phyloP scores from a whole-genome alignment of 1,284 basidiomycete genomes.

The Pseudozyma sp. region DNA sequence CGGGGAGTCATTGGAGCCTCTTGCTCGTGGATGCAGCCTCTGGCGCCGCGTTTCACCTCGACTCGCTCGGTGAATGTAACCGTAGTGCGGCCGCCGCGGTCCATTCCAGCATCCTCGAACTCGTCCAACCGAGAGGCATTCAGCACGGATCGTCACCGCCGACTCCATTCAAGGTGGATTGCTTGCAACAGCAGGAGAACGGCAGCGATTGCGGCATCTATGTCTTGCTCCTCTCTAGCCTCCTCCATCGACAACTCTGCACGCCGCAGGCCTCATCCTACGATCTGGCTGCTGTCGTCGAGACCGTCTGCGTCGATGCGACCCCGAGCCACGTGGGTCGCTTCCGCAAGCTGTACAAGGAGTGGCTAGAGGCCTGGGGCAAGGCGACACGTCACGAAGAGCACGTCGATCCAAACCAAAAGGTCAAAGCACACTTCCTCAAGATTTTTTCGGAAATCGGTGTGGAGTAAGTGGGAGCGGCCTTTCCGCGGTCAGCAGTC shows the following conservation, averaged over 20 bases:
- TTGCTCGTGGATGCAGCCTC: slow-evolving; percentile 25
- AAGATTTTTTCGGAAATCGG: slow-evolving; percentile 44
- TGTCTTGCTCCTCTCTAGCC: slow-evolving; percentile 40
- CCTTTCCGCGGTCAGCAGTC: neutral
- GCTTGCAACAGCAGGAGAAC: slow-evolving; percentile 32
- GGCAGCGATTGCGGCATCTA: slow-evolving; percentile 50
- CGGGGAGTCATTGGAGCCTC: slow-evolving; percentile 40
- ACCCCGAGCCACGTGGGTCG: slow-evolving; percentile 19
- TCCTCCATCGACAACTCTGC: slow-evolving; percentile 29
- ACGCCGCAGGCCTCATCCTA: slow-evolving; percentile 4
- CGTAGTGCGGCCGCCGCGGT: slow-evolving; percentile 32
- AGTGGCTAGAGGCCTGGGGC: slow-evolving; percentile 38
- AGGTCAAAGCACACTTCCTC: slow-evolving; percentile 28
- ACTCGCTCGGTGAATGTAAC: slow-evolving; percentile 44
- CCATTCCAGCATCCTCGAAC: slow-evolving; percentile 14
- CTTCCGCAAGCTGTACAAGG: slow-evolving; percentile 33
- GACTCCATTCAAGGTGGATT: slow-evolving; percentile 17
- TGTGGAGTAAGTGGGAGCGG: slow-evolving; percentile 26
- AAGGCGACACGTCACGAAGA: slow-evolving; percentile 36
- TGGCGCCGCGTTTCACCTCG: slow-evolving; percentile 29
- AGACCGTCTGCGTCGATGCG: slow-evolving; percentile 14
- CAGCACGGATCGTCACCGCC: neutral
- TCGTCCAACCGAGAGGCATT: slow-evolving; percentile 11
- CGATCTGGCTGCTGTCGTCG: slow-evolving; percentile 16
- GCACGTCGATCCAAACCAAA: slow-evolving; percentile 27